Conservation (phyloP, 805 yeast species). For the Yarrowia osloensis region DNA sequence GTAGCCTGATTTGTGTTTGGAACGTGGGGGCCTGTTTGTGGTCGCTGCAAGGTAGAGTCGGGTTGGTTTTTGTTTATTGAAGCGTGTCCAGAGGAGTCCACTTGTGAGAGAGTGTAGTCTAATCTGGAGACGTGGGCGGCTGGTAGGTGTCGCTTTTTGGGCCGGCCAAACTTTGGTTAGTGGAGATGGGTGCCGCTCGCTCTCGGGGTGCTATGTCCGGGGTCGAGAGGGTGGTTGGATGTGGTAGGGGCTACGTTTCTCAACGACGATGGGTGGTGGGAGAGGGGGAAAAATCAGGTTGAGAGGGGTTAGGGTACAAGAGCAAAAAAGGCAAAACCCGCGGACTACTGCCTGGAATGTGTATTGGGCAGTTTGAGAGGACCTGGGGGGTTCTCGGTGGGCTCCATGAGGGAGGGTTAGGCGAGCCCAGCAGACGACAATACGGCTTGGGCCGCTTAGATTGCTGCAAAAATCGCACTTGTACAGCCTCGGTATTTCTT, state of each 20-base stretch:
- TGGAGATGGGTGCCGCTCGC: neutral
- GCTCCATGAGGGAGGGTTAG: too few species aligned
- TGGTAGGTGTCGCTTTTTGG: neutral
- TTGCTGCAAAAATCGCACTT: too few species aligned
- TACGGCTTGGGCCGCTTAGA: too few species aligned
- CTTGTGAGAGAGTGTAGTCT: neutral
- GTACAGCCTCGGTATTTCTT: too few species aligned
- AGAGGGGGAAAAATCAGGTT: constrained; percentile 29
- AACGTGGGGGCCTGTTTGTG: neutral
- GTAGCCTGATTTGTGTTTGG: neutral
- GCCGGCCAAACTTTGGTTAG: constrained; percentile 21
- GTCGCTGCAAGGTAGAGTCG: neutral
- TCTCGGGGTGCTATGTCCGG: constrained; percentile 7
- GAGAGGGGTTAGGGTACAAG: constrained; percentile 26
- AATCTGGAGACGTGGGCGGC: neutral
- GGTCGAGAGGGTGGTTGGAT: neutral
- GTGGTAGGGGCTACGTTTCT: constrained; percentile 30
- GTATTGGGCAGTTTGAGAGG: neutral
- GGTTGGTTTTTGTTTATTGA: neutral
- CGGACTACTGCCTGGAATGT: constrained; percentile 20
- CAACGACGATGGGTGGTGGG: constrained; percentile 30
- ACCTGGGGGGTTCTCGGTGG: too few species aligned
- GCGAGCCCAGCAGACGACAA: too few species aligned
- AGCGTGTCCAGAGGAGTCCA: neutral
- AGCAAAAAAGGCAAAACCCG: constrained; percentile 26